Conservation (phyloP, 371 early-diverging fungal genomes). For the Phascolomyces articulosus region DNA sequence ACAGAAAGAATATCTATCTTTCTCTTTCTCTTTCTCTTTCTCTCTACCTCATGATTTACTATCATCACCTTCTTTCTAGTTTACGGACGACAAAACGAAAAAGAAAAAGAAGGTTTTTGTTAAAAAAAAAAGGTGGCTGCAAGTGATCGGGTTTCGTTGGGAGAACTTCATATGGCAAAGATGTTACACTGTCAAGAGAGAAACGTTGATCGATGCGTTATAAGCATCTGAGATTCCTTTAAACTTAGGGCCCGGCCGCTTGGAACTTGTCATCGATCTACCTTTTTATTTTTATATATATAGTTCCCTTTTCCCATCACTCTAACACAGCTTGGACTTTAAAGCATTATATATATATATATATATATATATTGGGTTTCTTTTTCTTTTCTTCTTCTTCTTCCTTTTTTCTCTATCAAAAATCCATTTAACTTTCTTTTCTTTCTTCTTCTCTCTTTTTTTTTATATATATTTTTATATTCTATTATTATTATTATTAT, state of each 20-base stretch:
- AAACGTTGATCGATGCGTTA: conserved; percentile 16
- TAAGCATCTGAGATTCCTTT: conserved; percentile 2
- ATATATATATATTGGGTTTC: no score
- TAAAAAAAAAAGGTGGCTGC: neutral
- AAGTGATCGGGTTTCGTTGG: conserved; percentile 12
- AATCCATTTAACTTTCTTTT: no score
- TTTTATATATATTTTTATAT: no score
- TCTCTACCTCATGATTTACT: no score
- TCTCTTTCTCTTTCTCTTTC: no score
- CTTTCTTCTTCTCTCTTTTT: no score
- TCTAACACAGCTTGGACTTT: no score
- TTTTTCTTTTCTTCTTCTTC: no score
- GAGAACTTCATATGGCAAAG: conserved; percentile 3
- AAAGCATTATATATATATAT: no score
- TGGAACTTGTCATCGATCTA: conserved; percentile 14
- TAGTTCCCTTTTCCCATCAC: conserved; percentile 11
- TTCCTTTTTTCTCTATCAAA: conserved; percentile 2
- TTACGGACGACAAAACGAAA: neutral
- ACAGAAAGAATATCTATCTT: no score
- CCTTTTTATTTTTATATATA: conserved; percentile 14
- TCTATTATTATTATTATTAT: no score
- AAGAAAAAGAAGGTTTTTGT: neutral
- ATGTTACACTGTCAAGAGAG: conserved; percentile 18
- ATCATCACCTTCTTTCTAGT: no score
- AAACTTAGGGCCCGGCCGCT: conserved; percentile 10